These are phyloP conservation scores for Lactifluus piperatus DNA, from an alignment of 768 basidiomycete genomes.

Conservation along the genomic window DNA sequence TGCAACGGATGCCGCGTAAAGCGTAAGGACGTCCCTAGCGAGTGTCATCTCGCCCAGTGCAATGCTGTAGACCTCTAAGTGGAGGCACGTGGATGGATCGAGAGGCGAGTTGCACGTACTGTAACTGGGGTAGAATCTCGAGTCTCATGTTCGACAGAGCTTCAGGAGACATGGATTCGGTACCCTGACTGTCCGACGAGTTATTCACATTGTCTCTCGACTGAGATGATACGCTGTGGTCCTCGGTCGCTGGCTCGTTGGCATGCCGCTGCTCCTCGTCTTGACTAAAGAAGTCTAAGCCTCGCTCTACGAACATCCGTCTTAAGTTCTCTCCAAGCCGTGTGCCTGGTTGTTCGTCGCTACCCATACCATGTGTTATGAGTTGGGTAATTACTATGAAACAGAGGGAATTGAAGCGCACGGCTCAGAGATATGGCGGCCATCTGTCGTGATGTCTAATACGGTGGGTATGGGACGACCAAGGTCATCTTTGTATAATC, in stretches of 20 bases:
- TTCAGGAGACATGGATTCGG: conserved; percentile 56
- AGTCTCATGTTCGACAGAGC: conserved; percentile 66
- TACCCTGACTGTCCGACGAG: conserved; percentile 28
- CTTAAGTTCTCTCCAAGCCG: conserved; percentile 56
- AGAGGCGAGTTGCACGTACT: conserved; percentile 39
- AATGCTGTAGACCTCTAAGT: conserved; percentile 34
- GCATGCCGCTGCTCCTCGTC: conserved; percentile 24
- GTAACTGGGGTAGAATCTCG: conserved; percentile 62
- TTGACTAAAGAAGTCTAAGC: conserved; percentile 64
- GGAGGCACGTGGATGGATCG: neutral
- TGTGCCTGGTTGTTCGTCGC: conserved; percentile 43
- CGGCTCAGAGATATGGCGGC: conserved; percentile 65
- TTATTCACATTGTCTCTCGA: conserved; percentile 26
- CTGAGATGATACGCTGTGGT: conserved; percentile 22
- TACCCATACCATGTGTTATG: conserved; percentile 12
- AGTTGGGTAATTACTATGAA: conserved; percentile 1
- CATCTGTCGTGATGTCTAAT: conserved; percentile 61
- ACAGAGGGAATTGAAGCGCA: conserved; percentile 30
- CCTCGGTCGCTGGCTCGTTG: conserved; percentile 14
- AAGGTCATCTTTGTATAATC: conserved; percentile 73
- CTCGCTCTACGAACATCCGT: conserved; percentile 67
- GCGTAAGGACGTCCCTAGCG: conserved; percentile 59
- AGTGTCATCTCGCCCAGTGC: conserved; percentile 75
- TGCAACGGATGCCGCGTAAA: conserved; percentile 38
- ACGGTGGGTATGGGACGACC: conserved; percentile 54